A percentile compares a stretch with the other conserved stretches of the same genome.
Conservation (phyloP, 805 yeast genomes). For the Cyberlindnera xishuangbannaensis region DNA sequence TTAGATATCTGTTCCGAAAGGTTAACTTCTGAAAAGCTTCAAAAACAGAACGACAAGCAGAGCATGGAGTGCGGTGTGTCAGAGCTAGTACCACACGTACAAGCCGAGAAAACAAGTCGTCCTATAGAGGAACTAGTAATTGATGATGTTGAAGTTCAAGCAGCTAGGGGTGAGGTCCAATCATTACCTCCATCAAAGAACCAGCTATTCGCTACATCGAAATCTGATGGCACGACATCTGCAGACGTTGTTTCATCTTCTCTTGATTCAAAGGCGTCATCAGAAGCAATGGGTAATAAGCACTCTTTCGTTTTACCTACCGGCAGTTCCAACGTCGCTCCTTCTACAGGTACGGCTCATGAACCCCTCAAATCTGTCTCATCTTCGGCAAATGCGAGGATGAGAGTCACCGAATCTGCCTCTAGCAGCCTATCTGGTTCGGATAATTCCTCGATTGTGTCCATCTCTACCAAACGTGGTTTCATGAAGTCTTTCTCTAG, state of each 20-base stretch:
- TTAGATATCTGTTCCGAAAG: slow-evolving; percentile 9
- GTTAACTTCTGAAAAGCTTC: slow-evolving; percentile 4
- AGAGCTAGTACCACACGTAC: too few species aligned
- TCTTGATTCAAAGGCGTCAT: neutral
- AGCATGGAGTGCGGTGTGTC: neutral
- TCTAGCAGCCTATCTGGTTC: slow-evolving; percentile 1
- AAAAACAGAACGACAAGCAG: neutral
- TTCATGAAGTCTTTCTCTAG: slow-evolving; percentile 10
- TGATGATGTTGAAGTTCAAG: neutral
- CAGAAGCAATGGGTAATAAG: too few species aligned
- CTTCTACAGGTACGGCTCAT: too few species aligned
- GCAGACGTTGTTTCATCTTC: too few species aligned
- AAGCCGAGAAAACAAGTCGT: neutral
- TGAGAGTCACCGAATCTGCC: neutral
- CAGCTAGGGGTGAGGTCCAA: neutral
- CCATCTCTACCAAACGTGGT: slow-evolving; percentile 3
- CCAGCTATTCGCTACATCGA: too few species aligned
- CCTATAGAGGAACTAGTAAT: neutral
- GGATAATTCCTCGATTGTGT: slow-evolving; percentile 1
- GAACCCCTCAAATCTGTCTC: neutral
- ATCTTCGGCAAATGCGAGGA: too few species aligned
- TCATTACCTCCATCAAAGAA: neutral
- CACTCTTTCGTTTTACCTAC: too few species aligned
- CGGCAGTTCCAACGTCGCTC: too few species aligned
- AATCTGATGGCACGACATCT: too few species aligned